phyloP scores from a whole-genome alignment of 179 eudicot genomes.

The Carnegiea gigantea region DNA sequence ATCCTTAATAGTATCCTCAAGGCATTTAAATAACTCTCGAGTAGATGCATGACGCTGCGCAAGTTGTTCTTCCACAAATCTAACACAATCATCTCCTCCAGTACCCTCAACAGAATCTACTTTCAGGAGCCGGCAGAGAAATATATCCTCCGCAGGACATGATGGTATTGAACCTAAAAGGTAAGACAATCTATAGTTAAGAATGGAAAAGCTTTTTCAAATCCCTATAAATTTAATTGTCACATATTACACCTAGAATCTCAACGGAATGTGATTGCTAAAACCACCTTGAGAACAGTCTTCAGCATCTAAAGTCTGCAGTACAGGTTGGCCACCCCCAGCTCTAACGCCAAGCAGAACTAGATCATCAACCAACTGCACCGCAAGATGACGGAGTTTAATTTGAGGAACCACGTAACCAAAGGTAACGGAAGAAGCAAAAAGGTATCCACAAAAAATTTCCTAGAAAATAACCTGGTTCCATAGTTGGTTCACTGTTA shows the following conservation, averaged over 20 bases:
- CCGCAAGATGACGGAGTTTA: constrained; percentile 8
- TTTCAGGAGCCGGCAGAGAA: constrained; percentile 73
- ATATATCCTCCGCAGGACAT: constrained; percentile 76
- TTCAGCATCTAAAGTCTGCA: constrained; percentile 53
- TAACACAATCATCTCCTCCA: constrained; percentile 37
- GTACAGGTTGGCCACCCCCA: constrained; percentile 55
- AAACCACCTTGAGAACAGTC: constrained; percentile 65
- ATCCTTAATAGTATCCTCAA: constrained; percentile 58
- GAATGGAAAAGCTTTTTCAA: not conserved
- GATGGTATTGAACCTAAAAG: constrained; percentile 53
- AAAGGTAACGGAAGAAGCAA: not conserved
- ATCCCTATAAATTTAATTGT: not conserved
- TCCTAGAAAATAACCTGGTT: constrained; percentile 51
- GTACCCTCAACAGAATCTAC: constrained; percentile 38
- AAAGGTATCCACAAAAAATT: not conserved
- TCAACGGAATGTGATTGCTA: not conserved
- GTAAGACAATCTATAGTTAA: constrained; percentile 10
- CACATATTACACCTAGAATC: not conserved
- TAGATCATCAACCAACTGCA: constrained; percentile 74
- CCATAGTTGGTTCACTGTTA: constrained; percentile 73
- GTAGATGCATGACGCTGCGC: constrained; percentile 57
- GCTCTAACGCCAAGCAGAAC: constrained; percentile 69
- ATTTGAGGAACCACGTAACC: constrained; percentile 12
- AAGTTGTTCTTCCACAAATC: constrained; percentile 57
- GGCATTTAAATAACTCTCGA: constrained; percentile 45